Conservation (phyloP, 2,329 filamentous ascomycete species). For the Cercospora citrullina region DNA sequence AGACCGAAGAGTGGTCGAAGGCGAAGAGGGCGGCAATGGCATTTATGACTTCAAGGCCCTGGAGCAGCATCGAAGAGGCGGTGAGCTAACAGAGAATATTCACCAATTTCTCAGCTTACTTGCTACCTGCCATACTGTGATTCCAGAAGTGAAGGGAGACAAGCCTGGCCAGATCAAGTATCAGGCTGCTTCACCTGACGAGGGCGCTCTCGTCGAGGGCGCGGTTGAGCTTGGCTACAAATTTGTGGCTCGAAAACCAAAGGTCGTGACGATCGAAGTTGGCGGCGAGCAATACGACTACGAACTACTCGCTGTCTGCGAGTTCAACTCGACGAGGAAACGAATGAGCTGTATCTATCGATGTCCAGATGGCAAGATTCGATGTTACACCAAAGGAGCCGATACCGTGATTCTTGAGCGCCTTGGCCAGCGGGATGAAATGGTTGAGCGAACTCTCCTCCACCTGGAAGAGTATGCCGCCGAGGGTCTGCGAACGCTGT, state of each 20-base stretch:
- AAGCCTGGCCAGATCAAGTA: slow-evolving; percentile 86
- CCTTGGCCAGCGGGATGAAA: slow-evolving; percentile 72
- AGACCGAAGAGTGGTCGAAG: slow-evolving; percentile 75
- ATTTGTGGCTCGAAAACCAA: slow-evolving; percentile 87
- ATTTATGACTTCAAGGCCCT: slow-evolving; percentile 83
- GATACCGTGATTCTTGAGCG: slow-evolving; percentile 97
- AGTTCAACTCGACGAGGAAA: slow-evolving; percentile 97
- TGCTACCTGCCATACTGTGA: slow-evolving; percentile 93
- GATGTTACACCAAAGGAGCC: slow-evolving; percentile 93
- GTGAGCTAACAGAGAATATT: slow-evolving; percentile 61
- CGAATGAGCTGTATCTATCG: slow-evolving; percentile 97
- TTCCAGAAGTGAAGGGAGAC: slow-evolving; percentile 81
- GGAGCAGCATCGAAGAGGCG: slow-evolving; percentile 61
- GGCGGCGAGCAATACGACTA: slow-evolving; percentile 75
- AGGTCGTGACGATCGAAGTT: slow-evolving; percentile 79
- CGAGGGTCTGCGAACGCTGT: slow-evolving; percentile 90
- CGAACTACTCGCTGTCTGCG: slow-evolving; percentile 91
- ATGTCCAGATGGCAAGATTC: slow-evolving; percentile 91
- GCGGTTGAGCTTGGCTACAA: slow-evolving; percentile 82
- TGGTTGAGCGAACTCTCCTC: slow-evolving; percentile 83
- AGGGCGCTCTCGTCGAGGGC: slow-evolving; percentile 93
- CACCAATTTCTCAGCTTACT: slow-evolving; percentile 86
- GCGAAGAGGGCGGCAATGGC: slow-evolving; percentile 71
- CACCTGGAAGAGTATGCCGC: slow-evolving; percentile 99
- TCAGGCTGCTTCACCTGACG: slow-evolving; percentile 94